phyloP scores from a whole-genome alignment of 805 yeast genomes.

The Saccharomycopsis schoenii region DNA sequence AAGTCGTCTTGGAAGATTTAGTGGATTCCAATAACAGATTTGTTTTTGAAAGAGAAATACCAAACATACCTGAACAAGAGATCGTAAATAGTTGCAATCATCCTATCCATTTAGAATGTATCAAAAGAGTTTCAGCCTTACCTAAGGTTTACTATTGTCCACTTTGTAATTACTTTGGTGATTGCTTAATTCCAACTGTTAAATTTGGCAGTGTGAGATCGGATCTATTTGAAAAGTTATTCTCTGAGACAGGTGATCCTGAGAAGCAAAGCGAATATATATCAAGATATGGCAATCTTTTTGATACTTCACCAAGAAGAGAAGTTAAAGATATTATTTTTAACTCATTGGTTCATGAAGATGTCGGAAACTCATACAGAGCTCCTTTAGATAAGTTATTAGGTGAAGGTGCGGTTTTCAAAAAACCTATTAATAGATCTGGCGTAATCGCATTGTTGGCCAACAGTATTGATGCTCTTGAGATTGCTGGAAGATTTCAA shows the following conservation, averaged over 20 bases:
- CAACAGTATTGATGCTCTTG: conserved; percentile 12
- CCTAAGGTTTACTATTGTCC: conserved; percentile 8
- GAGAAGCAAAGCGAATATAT: not conserved
- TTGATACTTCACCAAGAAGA: not conserved
- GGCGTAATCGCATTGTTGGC: not conserved
- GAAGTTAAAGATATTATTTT: not conserved
- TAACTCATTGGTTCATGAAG: not conserved
- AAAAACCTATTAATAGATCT: not conserved
- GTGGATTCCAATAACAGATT: not conserved
- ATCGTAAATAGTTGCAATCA: conserved; percentile 14
- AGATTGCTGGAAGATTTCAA: conserved; percentile 14
- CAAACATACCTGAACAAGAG: not conserved
- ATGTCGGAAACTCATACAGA: not conserved
- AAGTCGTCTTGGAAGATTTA: conserved; percentile 6
- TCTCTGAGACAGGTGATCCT: not conserved
- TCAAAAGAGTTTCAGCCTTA: not conserved
- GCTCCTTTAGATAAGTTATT: not conserved
- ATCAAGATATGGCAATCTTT: not conserved
- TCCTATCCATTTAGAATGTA: conserved; percentile 13
- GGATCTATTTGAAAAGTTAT: not conserved
- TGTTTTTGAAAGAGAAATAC: not conserved
- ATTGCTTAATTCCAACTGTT: conserved; percentile 5
- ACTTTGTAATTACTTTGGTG: conserved; percentile 11
- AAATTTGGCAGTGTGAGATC: not conserved
- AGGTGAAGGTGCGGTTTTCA: not conserved